Percentiles rank a stretch among this genome's conserved stretches.
phyloP scores from a whole-genome alignment of 176 grass and related monocot genomes.

The Olyra latifolia region DNA sequence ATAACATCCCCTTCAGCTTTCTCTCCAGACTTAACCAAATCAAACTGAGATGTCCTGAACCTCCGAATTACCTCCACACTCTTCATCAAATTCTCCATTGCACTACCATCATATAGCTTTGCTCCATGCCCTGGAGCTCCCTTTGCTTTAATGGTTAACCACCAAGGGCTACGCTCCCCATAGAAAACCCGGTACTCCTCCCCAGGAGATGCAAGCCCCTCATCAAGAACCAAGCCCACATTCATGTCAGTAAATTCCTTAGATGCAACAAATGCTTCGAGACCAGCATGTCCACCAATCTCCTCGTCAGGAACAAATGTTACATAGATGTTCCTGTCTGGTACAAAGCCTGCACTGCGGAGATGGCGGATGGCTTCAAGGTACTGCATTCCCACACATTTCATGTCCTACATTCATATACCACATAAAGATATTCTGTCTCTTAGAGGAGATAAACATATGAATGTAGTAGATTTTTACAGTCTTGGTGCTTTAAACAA shows the following conservation, averaged over 20 bases:
- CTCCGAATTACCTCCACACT: slow-evolving; percentile 75
- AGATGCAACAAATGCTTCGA: slow-evolving; percentile 54
- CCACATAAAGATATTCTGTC: neutral
- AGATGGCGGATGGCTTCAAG: slow-evolving; percentile 85
- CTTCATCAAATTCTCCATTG: slow-evolving; percentile 97
- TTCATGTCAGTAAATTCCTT: slow-evolving; percentile 66
- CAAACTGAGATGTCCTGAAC: slow-evolving; percentile 87
- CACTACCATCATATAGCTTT: slow-evolving; percentile 89
- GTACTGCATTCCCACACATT: slow-evolving; percentile 98
- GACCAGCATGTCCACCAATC: slow-evolving; percentile 68
- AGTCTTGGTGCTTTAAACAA: neutral
- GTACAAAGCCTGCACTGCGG: slow-evolving; percentile 46
- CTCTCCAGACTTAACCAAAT: slow-evolving; percentile 76
- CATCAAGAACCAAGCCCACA: slow-evolving; percentile 81
- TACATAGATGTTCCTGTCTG: slow-evolving; percentile 77
- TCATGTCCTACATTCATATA: slow-evolving; percentile 74
- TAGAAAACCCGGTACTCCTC: slow-evolving; percentile 86
- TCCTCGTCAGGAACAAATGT: slow-evolving; percentile 96
- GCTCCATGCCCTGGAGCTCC: slow-evolving; percentile 85
- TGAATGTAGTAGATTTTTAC: neutral
- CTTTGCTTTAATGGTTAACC: slow-evolving; percentile 72
- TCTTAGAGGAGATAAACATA: slow-evolving; percentile 11
- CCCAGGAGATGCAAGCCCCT: slow-evolving; percentile 76
- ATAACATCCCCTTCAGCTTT: slow-evolving; percentile 86
- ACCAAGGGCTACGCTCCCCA: slow-evolving; percentile 78